phyloP scores from a whole-genome alignment of 202 grass and related monocot species.

The Setaria italica region DNA sequence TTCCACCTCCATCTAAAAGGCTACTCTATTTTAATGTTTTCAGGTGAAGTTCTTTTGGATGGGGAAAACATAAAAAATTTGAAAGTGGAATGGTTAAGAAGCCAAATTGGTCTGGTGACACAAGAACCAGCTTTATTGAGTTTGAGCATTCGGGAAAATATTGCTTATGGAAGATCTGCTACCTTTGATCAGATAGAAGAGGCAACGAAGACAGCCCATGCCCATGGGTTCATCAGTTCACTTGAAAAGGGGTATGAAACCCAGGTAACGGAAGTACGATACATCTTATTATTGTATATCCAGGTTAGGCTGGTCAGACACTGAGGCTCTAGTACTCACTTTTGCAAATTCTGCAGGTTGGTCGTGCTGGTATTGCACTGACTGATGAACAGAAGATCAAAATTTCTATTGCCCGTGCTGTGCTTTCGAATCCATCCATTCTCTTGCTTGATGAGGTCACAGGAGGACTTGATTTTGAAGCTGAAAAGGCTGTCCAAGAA shows the following conservation, averaged over 20 bases:
- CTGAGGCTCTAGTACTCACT: slow-evolving; percentile 27
- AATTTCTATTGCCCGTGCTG: slow-evolving; percentile 91
- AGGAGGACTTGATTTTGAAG: slow-evolving; percentile 99
- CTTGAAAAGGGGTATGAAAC: slow-evolving; percentile 96
- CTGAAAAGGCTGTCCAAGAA: slow-evolving; percentile 95
- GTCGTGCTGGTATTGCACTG: slow-evolving; percentile 78
- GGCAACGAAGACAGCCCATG: slow-evolving; percentile 97
- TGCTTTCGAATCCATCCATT: slow-evolving; percentile 93
- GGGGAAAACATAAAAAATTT: slow-evolving; percentile 99
- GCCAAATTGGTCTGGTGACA: slow-evolving; percentile 98
- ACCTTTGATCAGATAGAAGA: slow-evolving; percentile 94
- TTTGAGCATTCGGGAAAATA: slow-evolving; percentile 96
- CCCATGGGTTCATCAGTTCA: slow-evolving; percentile 91
- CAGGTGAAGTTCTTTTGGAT: slow-evolving; percentile 99
- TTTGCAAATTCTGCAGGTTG: slow-evolving; percentile 69
- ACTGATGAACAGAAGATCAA: slow-evolving; percentile 99
- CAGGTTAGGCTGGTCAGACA: slow-evolving; percentile 24
- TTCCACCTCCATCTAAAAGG: slow-evolving; percentile 38
- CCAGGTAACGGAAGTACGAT: slow-evolving; percentile 61
- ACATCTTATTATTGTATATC: slow-evolving; percentile 13
- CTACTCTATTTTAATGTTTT: slow-evolving; percentile 37
- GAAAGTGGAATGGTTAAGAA: slow-evolving; percentile 98
- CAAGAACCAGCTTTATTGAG: slow-evolving; percentile 95
- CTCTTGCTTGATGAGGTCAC: slow-evolving; percentile 97
- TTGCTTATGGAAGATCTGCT: slow-evolving; percentile 91